Percentiles rank a stretch among this genome's conserved stretches.
Evolutionary conservation across 139 green algal species (phyloP).

Genomic region (Spirogloea muscicola): DNA sequence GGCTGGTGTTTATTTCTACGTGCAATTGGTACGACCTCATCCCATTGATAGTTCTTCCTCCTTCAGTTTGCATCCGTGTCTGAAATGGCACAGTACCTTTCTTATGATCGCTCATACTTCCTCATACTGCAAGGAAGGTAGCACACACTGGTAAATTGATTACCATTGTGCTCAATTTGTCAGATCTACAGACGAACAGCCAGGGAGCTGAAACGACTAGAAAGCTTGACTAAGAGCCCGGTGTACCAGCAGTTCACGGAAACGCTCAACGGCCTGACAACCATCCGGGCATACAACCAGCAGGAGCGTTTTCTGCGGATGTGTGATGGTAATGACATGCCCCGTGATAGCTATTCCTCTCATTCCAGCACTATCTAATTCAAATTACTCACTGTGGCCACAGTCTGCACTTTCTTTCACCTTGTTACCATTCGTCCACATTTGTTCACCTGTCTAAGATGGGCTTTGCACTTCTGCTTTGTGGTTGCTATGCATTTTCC

Average conservation of each 20-base stretch:
- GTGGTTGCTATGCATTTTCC: too few relatives aligned
- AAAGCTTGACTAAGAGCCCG: slow-evolving; percentile 74
- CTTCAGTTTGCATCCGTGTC: too few relatives aligned
- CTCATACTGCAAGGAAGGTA: not conserved
- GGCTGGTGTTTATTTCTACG: slow-evolving; percentile 61
- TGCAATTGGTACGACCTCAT: slow-evolving; percentile 41
- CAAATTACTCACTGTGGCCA: too few relatives aligned
- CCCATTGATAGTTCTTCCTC: too few relatives aligned
- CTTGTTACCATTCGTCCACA: not conserved
- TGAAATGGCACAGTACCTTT: too few relatives aligned
- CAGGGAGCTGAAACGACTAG: slow-evolving; percentile 84
- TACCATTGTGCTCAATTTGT: not conserved
- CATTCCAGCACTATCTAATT: too few relatives aligned
- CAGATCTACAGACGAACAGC: slow-evolving; percentile 74
- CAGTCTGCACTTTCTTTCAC: too few relatives aligned
- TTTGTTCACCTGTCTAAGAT: not conserved
- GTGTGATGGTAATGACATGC: slow-evolving; percentile 35
- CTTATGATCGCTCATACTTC: too few relatives aligned
- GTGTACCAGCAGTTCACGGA: slow-evolving; percentile 73
- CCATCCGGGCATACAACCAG: slow-evolving; percentile 59
- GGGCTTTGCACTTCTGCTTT: too few relatives aligned
- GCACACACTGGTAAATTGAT: too few relatives aligned
- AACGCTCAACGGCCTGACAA: slow-evolving; percentile 64
- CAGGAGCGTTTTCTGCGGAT: slow-evolving; percentile 45
- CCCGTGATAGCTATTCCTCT: too few relatives aligned